These are phyloP conservation scores for Yamadazyma sp. DNA, from an alignment of 805 yeast genomes.

Conservation along the genomic window DNA sequence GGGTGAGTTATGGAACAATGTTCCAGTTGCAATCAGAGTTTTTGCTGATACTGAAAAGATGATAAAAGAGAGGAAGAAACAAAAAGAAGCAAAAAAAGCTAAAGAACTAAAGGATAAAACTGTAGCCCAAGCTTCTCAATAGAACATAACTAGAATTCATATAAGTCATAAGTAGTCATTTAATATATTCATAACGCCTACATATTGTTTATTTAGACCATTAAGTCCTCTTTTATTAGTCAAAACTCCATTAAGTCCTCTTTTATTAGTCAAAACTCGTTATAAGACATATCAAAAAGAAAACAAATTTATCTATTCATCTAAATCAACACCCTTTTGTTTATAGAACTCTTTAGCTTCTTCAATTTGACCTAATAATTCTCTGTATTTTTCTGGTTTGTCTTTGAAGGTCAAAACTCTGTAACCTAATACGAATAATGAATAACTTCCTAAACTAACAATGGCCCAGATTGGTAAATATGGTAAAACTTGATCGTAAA, in stretches of 20 bases:
- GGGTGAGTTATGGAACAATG: slow-evolving; percentile 41
- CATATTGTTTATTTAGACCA: too few species aligned
- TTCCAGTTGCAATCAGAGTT: slow-evolving; percentile 74
- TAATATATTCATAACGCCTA: too few species aligned
- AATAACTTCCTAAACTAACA: slow-evolving; percentile 66
- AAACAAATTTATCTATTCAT: slow-evolving; percentile 20
- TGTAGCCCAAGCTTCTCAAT: too few species aligned
- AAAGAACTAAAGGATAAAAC: too few species aligned
- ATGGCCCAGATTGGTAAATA: slow-evolving; percentile 69
- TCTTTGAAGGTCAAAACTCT: slow-evolving; percentile 69
- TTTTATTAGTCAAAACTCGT: too few species aligned
- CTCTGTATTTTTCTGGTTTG: slow-evolving; percentile 64
- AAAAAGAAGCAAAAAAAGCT: background rate
- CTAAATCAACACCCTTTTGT: slow-evolving; percentile 53
- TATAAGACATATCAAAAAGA: too few species aligned
- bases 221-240: too few species aligned
- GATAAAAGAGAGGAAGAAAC: slow-evolving; percentile 41
- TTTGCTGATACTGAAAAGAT: slow-evolving; percentile 81
- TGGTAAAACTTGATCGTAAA: slow-evolving; percentile 57
- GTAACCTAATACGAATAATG: slow-evolving; percentile 65
- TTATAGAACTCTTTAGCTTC: slow-evolving; percentile 61
- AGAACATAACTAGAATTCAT: too few species aligned
- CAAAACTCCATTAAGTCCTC: too few species aligned
- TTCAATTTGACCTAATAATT: slow-evolving; percentile 54
- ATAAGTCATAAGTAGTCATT: too few species aligned